Conservation (phyloP, 2,329 filamentous ascomycete genomes). For the Venturia pyrina region DNA sequence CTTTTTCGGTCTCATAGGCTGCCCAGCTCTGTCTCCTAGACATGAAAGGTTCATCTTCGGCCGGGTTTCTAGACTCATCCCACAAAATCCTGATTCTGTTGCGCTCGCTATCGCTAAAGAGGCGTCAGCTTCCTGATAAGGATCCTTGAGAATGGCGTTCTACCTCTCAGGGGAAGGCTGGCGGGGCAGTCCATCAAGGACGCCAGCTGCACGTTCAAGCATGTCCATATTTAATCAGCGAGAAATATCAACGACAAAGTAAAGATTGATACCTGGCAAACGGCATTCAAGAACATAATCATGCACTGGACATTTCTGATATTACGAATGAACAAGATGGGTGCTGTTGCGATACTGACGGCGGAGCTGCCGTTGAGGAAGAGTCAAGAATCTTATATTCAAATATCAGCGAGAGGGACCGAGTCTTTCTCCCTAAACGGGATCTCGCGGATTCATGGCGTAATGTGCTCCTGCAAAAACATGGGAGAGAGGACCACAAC, state of each 20-base stretch:
- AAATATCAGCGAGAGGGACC: background rate
- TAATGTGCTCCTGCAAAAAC: background rate
- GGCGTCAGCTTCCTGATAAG: background rate
- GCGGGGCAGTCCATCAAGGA: background rate
- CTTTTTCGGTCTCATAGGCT: background rate
- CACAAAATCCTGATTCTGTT: background rate
- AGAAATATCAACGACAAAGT: background rate
- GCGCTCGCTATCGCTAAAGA: background rate
- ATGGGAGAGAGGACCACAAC: background rate
- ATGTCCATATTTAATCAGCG: background rate
- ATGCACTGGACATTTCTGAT: background rate
- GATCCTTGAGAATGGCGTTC: background rate
- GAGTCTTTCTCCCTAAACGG: background rate
- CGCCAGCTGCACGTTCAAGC: background rate
- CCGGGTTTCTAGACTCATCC: background rate
- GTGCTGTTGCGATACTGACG: background rate
- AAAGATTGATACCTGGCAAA: background rate
- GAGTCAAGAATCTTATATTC: background rate
- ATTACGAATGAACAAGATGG: background rate
- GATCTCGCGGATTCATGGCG: background rate
- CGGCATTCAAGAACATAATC: background rate
- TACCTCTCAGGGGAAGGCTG: background rate
- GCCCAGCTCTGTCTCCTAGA: background rate
- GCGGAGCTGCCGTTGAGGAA: background rate
- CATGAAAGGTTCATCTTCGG: background rate